Conservation (phyloP, 148 eudicot species). For the Chenopodium formosanum region DNA sequence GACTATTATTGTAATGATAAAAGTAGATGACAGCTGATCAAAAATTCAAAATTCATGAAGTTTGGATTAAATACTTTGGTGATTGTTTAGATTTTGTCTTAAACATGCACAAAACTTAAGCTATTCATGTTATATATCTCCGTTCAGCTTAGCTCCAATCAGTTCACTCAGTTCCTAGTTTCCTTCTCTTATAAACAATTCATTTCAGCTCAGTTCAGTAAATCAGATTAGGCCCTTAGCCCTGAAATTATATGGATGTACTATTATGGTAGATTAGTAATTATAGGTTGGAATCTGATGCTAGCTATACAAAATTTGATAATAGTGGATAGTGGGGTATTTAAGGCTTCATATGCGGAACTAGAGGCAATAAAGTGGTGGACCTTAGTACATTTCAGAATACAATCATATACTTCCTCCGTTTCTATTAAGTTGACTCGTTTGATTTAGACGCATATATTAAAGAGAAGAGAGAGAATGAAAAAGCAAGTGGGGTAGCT, state of each 20-base stretch:
- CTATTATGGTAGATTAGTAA: neutral
- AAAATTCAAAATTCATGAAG: neutral
- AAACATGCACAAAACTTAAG: neutral
- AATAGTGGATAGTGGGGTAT: neutral
- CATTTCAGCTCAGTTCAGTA: too few relatives aligned
- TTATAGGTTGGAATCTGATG: neutral
- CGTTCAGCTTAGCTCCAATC: too few relatives aligned
- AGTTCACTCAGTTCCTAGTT: too few relatives aligned
- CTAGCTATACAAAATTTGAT: neutral
- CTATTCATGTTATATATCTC: neutral
- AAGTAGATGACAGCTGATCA: neutral
- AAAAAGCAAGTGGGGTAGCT: too few relatives aligned
- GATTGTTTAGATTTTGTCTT: neutral
- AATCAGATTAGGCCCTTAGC: neutral
- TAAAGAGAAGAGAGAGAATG: too few relatives aligned
- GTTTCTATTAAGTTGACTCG: too few relatives aligned
- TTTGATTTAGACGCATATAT: too few relatives aligned
- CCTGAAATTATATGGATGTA: neutral
- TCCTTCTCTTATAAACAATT: too few relatives aligned
- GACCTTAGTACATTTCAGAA: neutral
- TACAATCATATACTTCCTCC: neutral
- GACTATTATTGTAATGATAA: neutral
- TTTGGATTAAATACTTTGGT: neutral
- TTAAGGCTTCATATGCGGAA: neutral
- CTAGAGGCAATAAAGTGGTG: neutral